Conservation (phyloP, 129 eudicot species). For the Heracleum sosnowskyi region DNA sequence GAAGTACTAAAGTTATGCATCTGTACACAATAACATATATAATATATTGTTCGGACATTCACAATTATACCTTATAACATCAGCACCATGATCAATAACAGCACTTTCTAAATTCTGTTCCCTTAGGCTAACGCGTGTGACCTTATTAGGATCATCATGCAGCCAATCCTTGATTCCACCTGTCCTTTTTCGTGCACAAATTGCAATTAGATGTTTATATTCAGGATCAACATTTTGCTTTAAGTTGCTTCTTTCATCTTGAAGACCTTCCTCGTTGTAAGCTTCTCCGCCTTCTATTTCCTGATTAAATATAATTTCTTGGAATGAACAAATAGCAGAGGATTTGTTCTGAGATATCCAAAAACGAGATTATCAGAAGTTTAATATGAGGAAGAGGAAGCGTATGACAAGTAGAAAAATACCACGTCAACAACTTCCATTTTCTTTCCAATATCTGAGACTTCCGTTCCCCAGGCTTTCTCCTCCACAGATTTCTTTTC, state of each 20-base stretch:
- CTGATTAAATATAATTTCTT: background rate
- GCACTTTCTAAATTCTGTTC: constrained; percentile 44
- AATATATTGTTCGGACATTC: background rate
- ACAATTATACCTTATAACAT: constrained; percentile 36
- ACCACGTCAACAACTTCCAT: constrained; percentile 4
- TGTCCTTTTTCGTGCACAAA: constrained; percentile 35
- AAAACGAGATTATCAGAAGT: background rate
- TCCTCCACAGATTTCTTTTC: constrained; percentile 1
- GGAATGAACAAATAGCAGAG: background rate
- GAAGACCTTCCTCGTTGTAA: constrained; percentile 24
- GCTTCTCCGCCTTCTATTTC: background rate
- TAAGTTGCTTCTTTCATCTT: constrained; percentile 19
- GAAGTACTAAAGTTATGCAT: background rate
- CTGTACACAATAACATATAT: background rate
- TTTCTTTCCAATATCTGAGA: constrained; percentile 15
- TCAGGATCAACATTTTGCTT: constrained; percentile 29
- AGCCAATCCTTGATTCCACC: constrained; percentile 24
- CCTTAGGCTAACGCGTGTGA: constrained; percentile 43
- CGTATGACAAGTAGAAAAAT: background rate
- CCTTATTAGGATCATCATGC: constrained; percentile 26
- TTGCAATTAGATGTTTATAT: constrained; percentile 36
- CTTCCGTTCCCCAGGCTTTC: constrained; percentile 3
- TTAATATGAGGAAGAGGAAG: background rate
- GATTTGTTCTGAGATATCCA: background rate
- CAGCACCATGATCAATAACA: constrained; percentile 25